Evolutionary conservation across 192 early-diverging fungal genomes (phyloP).

Genomic region (Coemansia sp.): DNA sequence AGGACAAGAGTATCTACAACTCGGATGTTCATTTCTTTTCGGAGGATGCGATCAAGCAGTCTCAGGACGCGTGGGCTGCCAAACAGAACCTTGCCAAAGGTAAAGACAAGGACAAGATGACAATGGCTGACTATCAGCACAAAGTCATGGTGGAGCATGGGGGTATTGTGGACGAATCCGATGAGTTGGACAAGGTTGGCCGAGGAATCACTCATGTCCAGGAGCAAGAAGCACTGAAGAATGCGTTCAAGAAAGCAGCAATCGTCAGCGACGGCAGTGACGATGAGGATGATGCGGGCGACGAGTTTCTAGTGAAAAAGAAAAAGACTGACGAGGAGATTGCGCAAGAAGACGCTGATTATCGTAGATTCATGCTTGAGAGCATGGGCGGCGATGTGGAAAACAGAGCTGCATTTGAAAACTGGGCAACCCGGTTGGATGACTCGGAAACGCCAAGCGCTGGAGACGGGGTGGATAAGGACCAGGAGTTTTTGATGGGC

Average conservation of each 20-base stretch:
- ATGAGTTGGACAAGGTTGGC: constrained; percentile 17
- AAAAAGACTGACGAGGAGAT: constrained; percentile 74
- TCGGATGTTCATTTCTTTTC: constrained; percentile 74
- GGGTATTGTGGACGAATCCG: constrained; percentile 50
- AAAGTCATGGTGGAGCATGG: constrained; percentile 54
- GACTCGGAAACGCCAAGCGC: constrained; percentile 15
- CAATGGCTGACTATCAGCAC: constrained; percentile 86
- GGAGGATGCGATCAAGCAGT: constrained; percentile 43
- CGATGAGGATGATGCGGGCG: constrained; percentile 58
- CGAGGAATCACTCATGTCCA: constrained; percentile 67
- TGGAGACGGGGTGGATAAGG: constrained; percentile 41
- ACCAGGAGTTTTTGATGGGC: constrained; percentile 81
- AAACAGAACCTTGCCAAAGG: constrained; percentile 38
- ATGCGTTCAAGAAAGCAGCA: constrained; percentile 71
- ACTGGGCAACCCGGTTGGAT: constrained; percentile 22
- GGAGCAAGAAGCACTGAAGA: constrained; percentile 80
- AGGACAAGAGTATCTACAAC: constrained; percentile 85
- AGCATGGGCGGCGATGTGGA: constrained; percentile 58
- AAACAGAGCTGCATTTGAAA: constrained; percentile 24
- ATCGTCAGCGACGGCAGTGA: constrained; percentile 48
- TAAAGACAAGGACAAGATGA: constrained; percentile 49
- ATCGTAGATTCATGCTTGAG: constrained; percentile 83
- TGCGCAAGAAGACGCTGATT: constrained; percentile 84
- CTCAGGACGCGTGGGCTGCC: constrained; percentile 35
- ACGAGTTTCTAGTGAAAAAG: constrained; percentile 72